phyloP scores from a whole-genome alignment of 352 stramenopile species.

The Aphanomyces stellatus region DNA sequence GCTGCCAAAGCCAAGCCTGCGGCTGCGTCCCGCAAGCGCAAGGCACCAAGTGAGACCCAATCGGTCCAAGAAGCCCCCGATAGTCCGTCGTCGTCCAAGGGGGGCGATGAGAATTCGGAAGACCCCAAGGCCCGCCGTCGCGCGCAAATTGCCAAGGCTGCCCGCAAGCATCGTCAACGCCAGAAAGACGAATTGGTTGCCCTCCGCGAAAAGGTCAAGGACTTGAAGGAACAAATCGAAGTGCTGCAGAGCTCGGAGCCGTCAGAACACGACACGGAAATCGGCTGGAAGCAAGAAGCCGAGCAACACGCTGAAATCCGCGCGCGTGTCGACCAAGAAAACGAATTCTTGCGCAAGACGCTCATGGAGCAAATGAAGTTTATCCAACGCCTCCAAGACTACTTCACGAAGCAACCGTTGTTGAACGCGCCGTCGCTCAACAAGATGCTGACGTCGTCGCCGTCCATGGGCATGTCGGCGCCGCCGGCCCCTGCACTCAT shows the following conservation, averaged over 20 bases:
- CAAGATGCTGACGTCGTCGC: conserved; percentile 38
- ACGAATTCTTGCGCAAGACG: conserved; percentile 83
- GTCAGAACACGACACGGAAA: conserved; percentile 83
- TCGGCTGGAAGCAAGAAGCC: conserved; percentile 83
- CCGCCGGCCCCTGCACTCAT: conserved; percentile 7
- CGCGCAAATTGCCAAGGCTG: conserved; percentile 82
- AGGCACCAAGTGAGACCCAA: conserved; percentile 14
- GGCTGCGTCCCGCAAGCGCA: background rate
- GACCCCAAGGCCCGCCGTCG: conserved; percentile 81
- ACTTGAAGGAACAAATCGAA: conserved; percentile 85
- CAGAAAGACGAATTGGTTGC: conserved; percentile 85
- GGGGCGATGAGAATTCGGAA: conserved; percentile 51
- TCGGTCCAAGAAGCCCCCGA: conserved; percentile 12
- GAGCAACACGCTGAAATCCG: conserved; percentile 84
- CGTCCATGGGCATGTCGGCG: conserved; percentile 20
- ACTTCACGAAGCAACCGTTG: conserved; percentile 85
- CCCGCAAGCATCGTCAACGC: conserved; percentile 78
- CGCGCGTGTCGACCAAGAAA: conserved; percentile 81
- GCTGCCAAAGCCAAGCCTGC: conserved; percentile 3
- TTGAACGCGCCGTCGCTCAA: conserved; percentile 69
- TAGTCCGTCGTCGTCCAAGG: conserved; percentile 14
- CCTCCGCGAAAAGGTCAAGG: conserved; percentile 79
- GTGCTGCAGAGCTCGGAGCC: conserved; percentile 81
- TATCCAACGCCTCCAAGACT: conserved; percentile 83
- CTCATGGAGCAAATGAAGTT: conserved; percentile 90